Conservation (phyloP, 257 asterid genomes). For the Nicotiana undulata region DNA sequence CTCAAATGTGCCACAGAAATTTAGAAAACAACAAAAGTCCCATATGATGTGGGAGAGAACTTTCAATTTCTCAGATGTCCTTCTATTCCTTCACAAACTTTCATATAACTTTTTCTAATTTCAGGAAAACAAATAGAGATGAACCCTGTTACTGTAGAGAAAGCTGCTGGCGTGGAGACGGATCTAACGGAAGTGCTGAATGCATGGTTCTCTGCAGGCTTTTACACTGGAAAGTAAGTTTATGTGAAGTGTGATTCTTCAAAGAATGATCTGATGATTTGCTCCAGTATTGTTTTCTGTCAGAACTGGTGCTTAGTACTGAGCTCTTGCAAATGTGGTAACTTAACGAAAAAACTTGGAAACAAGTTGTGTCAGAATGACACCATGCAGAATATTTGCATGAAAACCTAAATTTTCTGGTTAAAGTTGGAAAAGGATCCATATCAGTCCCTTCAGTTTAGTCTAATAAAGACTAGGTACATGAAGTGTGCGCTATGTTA, state of each 20-base stretch:
- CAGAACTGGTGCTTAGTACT: neutral
- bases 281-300: neutral
- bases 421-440: neutral
- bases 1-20: neutral
- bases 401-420: neutral
- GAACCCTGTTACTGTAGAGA: slow-evolving; percentile 11
- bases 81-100: neutral
- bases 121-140: slow-evolving; percentile 35
- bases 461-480: neutral
- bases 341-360: neutral
- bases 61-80: neutral
- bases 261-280: neutral
- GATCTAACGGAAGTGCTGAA: slow-evolving; percentile 54
- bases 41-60: neutral
- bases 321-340: neutral
- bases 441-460: neutral
- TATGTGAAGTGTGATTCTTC: neutral
- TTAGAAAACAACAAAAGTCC: neutral
- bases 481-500: neutral
- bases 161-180: slow-evolving; percentile 33
- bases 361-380: neutral
- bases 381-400: slow-evolving; percentile 4
- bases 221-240: slow-evolving; percentile 79
- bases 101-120: neutral
- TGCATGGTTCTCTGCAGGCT: slow-evolving; percentile 81